phyloP scores from a whole-genome alignment of 2,329 filamentous ascomycete genomes.

The Gnomoniopsis sp. region DNA sequence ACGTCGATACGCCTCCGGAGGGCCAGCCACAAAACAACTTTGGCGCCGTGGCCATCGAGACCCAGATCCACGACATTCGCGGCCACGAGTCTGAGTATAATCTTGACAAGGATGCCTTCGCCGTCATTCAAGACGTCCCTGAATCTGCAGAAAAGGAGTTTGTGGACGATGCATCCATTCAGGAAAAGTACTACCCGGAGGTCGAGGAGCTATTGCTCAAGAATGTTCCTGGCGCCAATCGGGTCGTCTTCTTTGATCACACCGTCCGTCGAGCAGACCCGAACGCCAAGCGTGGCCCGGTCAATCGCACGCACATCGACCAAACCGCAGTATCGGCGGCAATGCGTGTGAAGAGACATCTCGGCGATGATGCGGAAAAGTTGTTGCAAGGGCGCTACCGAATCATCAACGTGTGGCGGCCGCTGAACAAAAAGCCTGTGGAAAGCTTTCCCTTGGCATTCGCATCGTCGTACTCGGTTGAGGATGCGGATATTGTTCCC shows the following conservation, averaged over 20 bases:
- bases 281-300: conserved; percentile 61
- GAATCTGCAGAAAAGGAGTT: conserved; percentile 59
- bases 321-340: conserved; percentile 67
- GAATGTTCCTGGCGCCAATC: conserved; percentile 61
- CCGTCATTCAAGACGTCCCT: conserved; percentile 56
- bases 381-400: conserved; percentile 69
- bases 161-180: conserved; percentile 65
- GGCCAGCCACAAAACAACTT: conserved; percentile 67
- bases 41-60: conserved; percentile 42
- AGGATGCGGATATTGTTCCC: conserved; percentile 62
- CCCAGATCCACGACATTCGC: conserved; percentile 45
- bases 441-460: conserved; percentile 67
- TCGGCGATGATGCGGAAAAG: conserved; percentile 61
- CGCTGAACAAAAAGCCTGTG: conserved; percentile 55
- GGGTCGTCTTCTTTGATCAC: conserved; percentile 80
- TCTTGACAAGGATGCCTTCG: conserved; percentile 59
- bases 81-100: conserved; percentile 26
- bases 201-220: conserved; percentile 69
- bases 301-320: conserved; percentile 75
- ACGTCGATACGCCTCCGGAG: conserved; percentile 60
- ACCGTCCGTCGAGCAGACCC: conserved; percentile 70
- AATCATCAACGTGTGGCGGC: conserved; percentile 86
- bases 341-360: conserved; percentile 65
- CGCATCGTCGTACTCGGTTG: conserved; percentile 60
- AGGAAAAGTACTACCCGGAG: conserved; percentile 77